A percentile compares a stretch with the other conserved stretches of the same genome.
Evolutionary conservation across 2,329 filamentous ascomycete species (phyloP).

Genomic region (Zymoseptoria tritici): DNA sequence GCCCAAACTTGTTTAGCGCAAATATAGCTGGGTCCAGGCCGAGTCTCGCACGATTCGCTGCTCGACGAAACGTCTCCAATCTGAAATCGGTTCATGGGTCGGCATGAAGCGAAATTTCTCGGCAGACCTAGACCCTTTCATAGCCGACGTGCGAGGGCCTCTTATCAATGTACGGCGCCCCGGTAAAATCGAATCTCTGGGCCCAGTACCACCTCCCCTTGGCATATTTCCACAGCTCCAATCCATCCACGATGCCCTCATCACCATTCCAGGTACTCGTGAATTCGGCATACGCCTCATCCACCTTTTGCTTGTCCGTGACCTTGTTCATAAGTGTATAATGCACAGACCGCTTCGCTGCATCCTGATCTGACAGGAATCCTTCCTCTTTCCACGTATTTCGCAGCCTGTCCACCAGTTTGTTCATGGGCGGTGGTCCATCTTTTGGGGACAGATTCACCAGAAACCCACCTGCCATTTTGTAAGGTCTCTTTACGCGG

Average conservation of each 20-base stretch:
- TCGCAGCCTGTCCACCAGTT: constrained; percentile 32
- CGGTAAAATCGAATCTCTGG: constrained; percentile 30
- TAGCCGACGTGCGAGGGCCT: background rate
- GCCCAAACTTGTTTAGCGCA: no score
- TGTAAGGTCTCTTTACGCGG: constrained; percentile 33
- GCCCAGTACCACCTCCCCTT: constrained; percentile 35
- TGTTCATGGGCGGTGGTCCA: constrained; percentile 25
- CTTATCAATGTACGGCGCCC: background rate
- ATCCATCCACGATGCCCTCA: constrained; percentile 31
- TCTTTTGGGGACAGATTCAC: constrained; percentile 30
- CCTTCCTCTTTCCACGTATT: constrained; percentile 31
- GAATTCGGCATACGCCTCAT: constrained; percentile 32
- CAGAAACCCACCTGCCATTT: constrained; percentile 36
- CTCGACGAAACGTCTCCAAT: no score
- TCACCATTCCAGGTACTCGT: constrained; percentile 27
- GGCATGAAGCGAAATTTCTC: no score
- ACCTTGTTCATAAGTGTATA: constrained; percentile 45
- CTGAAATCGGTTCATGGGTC: no score
- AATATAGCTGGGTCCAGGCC: no score
- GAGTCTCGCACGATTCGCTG: no score
- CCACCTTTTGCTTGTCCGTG: constrained; percentile 33
- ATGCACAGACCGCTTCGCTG: constrained; percentile 33
- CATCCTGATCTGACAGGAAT: constrained; percentile 38
- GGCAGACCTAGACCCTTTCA: background rate
- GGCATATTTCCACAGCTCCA: constrained; percentile 38